Evolutionary conservation across 306 rosid species (phyloP), one percentile per base, ranked within the genome.

Genomic region (Hippophae gyantsensis): DNA sequence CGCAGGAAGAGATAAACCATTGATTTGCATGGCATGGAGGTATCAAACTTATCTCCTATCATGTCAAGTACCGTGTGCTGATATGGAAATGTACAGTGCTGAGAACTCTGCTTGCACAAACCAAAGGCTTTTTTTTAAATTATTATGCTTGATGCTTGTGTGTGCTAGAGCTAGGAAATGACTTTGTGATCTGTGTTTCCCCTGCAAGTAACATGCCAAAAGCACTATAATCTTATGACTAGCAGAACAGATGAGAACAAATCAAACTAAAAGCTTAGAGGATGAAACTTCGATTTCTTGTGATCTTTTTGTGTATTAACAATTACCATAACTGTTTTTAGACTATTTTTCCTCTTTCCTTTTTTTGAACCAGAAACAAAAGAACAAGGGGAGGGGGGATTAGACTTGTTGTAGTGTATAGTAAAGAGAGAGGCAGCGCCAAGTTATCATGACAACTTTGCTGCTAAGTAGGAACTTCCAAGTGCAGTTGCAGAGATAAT

Each of bases 81-180:
- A 59, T 32, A 32, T 41, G 75, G 82, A 77, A 70, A 56, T 70
- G 82, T 81, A 70, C 82, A 77, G 86, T 60, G 82, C 79, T 70
- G 80, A 77, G 64, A 65, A 77, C 72, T 71, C 73, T 73, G 79
- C 69, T 63, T 72, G 78, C 75, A 73, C 86, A 77, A 81, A 74
- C 73, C 71, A 64, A 62, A 74, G 75, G 79, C 69, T 45, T 50
- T 64, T 60, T 48, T 54, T 50, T 40, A 51, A 50, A 18, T 32
- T 63, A 14, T 51, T 42, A 42, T 52, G 38, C 38, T 46, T 42
- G 66, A 47, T 69, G 75, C 23, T 18, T 72, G 66, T 61, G 82
- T 67, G 76, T 76, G 78, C 54, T 76, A 65, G 78, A 58, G 43
- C 53, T 69, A 64, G 77, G 85, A 56, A 38, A 58, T 55, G 74